Evolutionary conservation across 164 flowering plant species (phyloP), one percentile per base, ranked within the genome.

Genomic region (Kalanchoe fedtschenkoi): DNA sequence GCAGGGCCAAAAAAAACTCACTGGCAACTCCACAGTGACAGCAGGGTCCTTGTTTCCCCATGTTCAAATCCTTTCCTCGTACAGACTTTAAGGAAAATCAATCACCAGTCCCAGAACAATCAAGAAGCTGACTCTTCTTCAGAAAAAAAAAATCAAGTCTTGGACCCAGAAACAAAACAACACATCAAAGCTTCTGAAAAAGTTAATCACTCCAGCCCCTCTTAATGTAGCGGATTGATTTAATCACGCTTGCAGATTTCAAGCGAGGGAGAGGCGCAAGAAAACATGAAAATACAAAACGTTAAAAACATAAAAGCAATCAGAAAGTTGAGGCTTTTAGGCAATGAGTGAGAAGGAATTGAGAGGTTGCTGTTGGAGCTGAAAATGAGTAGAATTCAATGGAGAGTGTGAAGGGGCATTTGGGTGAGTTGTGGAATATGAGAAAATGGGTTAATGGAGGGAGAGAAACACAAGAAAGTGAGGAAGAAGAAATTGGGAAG

Each of bases 21-120:
- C 77, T 34, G 44, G 54, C 37, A 54, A 63, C 63, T 26, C 77
- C 77, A 71, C 74, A 74, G 41, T 74, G 74, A 61, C 43, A 63
- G 63, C 77, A 74, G 54, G 77, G 77, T 29, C 77, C 77, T 56
- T 66, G 58, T 63, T 71, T 74, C 21, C 66, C 69, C 77, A 74
- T 74, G 33, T 26, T 51, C 43, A 47, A 66, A 10, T 19, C 26
- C 3, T 10, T 11, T 1, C 39, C 22, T 32, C 62, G n/a, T n/a
- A n/a, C n/a, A n/a, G n/a, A n/a, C n/a, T n/a, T n/a, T n/a, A n/a
- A n/a, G n/a, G n/a, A n/a, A 21, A 46, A 46, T 46, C 21, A 46
- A 46, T n/a, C n/a, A 46, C 39, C 39, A 37, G 39, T 37, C 39
- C 39, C 11, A 37, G 11, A 37, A 37, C 14, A 37, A 37, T n/a